phyloP scores from a whole-genome alignment of 1,139 yeast genomes.

The Geotrichum europaeum region DNA sequence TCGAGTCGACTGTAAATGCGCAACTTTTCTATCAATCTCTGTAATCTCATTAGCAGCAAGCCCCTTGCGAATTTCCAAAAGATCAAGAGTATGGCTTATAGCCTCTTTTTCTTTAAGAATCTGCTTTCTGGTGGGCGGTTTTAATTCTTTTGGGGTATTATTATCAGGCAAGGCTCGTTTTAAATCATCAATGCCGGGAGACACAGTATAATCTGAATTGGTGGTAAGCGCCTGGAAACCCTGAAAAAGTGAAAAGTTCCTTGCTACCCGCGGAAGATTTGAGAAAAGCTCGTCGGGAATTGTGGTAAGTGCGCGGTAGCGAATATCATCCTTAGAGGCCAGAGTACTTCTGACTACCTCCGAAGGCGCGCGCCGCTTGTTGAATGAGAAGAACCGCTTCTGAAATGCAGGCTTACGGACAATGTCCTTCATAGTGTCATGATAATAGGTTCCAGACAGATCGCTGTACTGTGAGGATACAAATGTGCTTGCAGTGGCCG shows the following conservation, averaged over 20 bases:
- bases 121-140: constrained; percentile 24
- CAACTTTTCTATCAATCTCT: constrained; percentile 54
- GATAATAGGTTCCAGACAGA: constrained; percentile 41
- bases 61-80: constrained; percentile 56
- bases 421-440: constrained; percentile 34
- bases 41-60: constrained; percentile 56
- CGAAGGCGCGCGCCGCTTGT: constrained; percentile 37
- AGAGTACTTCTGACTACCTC: constrained; percentile 33
- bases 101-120: constrained; percentile 38
- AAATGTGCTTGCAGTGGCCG: constrained; percentile 36
- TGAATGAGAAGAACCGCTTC: constrained; percentile 35
- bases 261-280: constrained; percentile 41
- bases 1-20: constrained; percentile 46
- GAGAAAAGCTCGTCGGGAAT: constrained; percentile 53
- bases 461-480: constrained; percentile 34
- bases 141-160: constrained; percentile 9
- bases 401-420: constrained; percentile 36
- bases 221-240: constrained; percentile 54
- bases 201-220: background rate
- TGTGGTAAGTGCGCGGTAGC: constrained; percentile 37
- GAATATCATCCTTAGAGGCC: constrained; percentile 29
- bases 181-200: constrained; percentile 4
- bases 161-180: constrained; percentile 17
- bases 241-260: constrained; percentile 50
- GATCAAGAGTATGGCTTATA: constrained; percentile 45